Evolutionary conservation across 805 yeast genomes (phyloP), one percentile per base, ranked within the genome.

Genomic region (Candida orba): DNA sequence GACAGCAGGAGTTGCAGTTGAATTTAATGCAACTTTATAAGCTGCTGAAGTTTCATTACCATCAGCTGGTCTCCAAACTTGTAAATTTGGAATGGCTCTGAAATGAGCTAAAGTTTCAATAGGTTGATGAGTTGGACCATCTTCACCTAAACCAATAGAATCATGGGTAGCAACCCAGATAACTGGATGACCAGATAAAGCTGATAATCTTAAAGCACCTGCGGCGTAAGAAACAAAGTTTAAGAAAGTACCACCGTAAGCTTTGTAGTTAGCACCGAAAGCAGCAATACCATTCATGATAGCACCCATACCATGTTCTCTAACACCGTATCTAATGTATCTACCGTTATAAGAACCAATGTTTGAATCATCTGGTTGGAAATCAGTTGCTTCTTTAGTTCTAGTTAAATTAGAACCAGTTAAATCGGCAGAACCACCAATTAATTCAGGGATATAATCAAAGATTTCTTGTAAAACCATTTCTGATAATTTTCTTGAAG

Each of bases 231-330:
- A 77, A 39, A 79, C 84, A 58, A 91, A 91, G 81, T 93, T 91
- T 68, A 91, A 76, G 89, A 91, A 91, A 62, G 99, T 91, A 71
- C 96, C 98, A 67, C 96, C 96, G 73, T 81, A 90, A 57, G 89
- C 82, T 68, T 81, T 84, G 76, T 74, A 79, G 73, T 86, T 87
- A 52, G 84, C 85, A 71, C 84, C 84, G 62, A 71, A 91, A 44
- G 96, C 97, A 47, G 93, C 76, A 58, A 91, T 84, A 83, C 99
- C 99, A 72, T 93, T 91, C 80, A 90, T 77, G 67, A 90, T 84
- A 53, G 97, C 96, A 72, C 96, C 96, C 97, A 91, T 89, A 68
- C 87, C 97, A 71, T 93, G 98, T 76, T 91, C 99, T 72, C 99
- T 84, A 53, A 91, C 96, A 81, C 99, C 99, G 67, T 83, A 91